Conservation (phyloP, 1,139 yeast species). For the Kodamaea sp. region DNA sequence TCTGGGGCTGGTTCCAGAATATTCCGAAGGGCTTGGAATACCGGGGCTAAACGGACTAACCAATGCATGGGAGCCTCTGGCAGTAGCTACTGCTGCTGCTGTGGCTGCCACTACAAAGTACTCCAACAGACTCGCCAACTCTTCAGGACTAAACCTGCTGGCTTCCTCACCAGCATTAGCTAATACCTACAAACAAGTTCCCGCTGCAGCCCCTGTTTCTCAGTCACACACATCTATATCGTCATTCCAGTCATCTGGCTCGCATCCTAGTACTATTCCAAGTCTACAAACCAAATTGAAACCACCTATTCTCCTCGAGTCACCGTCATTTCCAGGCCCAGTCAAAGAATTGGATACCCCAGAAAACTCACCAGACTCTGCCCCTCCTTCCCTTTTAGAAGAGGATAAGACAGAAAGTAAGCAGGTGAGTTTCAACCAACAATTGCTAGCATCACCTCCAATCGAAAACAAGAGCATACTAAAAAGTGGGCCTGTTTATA, state of each 20-base stretch:
- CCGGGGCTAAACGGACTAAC: neutral
- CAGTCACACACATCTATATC: constrained; percentile 12
- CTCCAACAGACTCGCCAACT: constrained; percentile 1
- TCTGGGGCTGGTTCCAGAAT: constrained; percentile 11
- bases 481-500: no score
- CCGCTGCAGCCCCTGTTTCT: constrained; percentile 1
- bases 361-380: neutral
- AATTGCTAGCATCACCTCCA: neutral
- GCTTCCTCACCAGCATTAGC: constrained; percentile 11
- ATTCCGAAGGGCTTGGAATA: constrained; percentile 11
- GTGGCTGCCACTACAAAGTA: constrained; percentile 9
- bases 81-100: constrained; percentile 7
- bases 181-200: constrained; percentile 2
- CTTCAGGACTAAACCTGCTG: constrained; percentile 6
- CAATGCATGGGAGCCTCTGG: constrained; percentile 1
- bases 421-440: constrained; percentile 17
- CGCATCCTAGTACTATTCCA: constrained; percentile 4
- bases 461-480: constrained; percentile 2
- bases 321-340: neutral
- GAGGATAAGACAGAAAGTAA: constrained; percentile 14
- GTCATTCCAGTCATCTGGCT: constrained; percentile 8
- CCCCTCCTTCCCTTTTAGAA: neutral
- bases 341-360: neutral
- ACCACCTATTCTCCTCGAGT: constrained; percentile 2
- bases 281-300: constrained; percentile 7